These are phyloP conservation scores for Colletotrichum camelliae DNA, from an alignment of 2,329 filamentous ascomycete genomes.

Conservation along the genomic window DNA sequence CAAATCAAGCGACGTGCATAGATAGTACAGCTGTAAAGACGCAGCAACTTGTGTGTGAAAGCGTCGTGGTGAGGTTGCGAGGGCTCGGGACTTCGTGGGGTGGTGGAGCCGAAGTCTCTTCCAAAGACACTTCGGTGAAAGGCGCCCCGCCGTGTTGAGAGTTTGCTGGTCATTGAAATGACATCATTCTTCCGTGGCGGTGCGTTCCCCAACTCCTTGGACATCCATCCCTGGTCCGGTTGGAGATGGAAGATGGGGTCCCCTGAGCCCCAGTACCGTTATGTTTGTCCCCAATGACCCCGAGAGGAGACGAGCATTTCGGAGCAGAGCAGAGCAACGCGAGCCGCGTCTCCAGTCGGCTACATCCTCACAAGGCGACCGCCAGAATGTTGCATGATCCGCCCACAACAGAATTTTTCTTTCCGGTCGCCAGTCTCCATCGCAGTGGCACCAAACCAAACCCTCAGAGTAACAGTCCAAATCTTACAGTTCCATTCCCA, in stretches of 20 bases:
- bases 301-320: neutral
- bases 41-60: neutral
- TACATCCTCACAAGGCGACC: neutral
- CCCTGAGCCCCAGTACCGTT: neutral
- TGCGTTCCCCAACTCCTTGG: neutral
- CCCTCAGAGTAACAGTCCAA: neutral
- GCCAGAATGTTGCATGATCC: neutral
- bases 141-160: neutral
- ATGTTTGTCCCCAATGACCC: neutral
- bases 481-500: conserved; percentile 4
- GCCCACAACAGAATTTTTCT: neutral
- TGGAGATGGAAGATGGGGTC: neutral
- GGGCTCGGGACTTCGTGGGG: neutral
- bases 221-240: conserved; percentile 8
- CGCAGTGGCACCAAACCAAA: neutral
- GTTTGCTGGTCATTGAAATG: conserved; percentile 1
- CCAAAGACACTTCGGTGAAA: conserved; percentile 3
- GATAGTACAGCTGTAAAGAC: neutral
- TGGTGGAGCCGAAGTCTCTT: conserved; percentile 5
- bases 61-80: neutral
- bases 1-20: neutral
- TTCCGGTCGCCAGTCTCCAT: neutral
- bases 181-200: conserved; percentile 19
- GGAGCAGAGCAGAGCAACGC: neutral
- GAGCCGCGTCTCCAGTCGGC: neutral